A percentile compares a stretch with the other conserved stretches of the same genome.
These are phyloP conservation scores for Sutorius australiensis DNA, from an alignment of 768 basidiomycete species.

Conservation along the genomic window DNA sequence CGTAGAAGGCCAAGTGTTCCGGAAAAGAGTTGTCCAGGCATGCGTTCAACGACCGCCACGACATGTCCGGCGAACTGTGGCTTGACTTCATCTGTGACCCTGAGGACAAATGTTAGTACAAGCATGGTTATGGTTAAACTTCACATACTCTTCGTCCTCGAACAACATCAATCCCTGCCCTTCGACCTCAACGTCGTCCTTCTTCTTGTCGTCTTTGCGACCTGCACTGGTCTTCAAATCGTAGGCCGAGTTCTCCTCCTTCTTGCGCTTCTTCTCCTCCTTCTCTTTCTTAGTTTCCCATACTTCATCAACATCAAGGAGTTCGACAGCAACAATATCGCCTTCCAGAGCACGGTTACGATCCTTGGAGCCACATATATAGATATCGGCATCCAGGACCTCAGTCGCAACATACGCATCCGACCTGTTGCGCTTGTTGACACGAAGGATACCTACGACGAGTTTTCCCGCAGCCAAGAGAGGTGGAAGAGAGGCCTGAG, in stretches of 20 bases:
- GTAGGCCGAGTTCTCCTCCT: constrained; percentile 97
- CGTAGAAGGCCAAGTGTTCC: constrained; percentile 93
- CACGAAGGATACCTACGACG: constrained; percentile 93
- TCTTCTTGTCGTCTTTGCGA: constrained; percentile 98
- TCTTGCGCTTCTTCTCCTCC: constrained; percentile 99
- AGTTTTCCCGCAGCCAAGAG: constrained; percentile 95
- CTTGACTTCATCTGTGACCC: constrained; percentile 96
- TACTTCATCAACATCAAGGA: constrained; percentile 96
- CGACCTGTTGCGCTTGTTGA: constrained; percentile 97
- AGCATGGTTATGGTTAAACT: background rate
- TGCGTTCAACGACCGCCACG: constrained; percentile 98
- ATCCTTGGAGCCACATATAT: constrained; percentile 98
- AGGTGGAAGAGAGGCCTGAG: constrained; percentile 95
- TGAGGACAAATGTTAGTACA: constrained; percentile 30
- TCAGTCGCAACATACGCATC: constrained; percentile 99
- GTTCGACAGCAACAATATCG: constrained; percentile 96
- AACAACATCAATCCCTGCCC: constrained; percentile 96
- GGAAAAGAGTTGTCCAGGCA: constrained; percentile 98
- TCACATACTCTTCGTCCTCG: constrained; percentile 88
- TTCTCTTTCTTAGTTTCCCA: constrained; percentile 99
- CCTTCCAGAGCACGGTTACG: constrained; percentile 97
- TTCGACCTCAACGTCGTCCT: constrained; percentile 99
- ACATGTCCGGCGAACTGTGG: constrained; percentile 99
- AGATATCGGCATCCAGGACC: constrained; percentile 97
- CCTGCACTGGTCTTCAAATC: constrained; percentile 72